Base-by-base conservation (phyloP, 305 asterid species). In the Solanum hybrid region DNA sequence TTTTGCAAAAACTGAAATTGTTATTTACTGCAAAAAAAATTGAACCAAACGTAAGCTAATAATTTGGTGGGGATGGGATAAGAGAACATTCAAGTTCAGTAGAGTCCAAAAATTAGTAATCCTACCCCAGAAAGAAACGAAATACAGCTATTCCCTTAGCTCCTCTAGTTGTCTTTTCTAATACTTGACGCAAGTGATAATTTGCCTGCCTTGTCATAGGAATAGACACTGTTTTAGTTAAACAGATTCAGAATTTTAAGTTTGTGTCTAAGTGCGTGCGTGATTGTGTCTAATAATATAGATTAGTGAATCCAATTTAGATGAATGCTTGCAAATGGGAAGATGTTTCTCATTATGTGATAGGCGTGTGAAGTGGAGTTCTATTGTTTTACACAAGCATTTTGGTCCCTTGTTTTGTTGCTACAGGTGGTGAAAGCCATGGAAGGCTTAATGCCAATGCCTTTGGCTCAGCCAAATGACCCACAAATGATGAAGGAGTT, bases 361-460 rank as follows among this genome's bases (percentile, higher is more conserved):
- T 38, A 26, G 36, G 81, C 42, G 60, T 92, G 92, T 89, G 94
- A 90, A 92, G 86, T 87, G 91, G 93, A 93, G 94, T 85, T 91
- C 84, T 82, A 9, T 51, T 84, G 73, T 84, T 84, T 84, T 94
- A 95, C 94, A 91, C 91, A 93, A 88, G 92, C 86, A 91, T 91
- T 95, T 89, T 90, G 92, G 95, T 90, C 89, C 90, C 86, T 91
- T 91, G 24, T 89, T 92, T 88, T 89, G 87, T 88, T 88, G 85
- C 64, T 92, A 89, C 94, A 94, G 95, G 94, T 94, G 29, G 92
- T 96, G 94, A 95, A 94, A 93, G 98, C 98, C 90, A 92, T 97
- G 78, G 93, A 92, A 89, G 94, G 94, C 91, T 89, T 97, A 91
- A 92, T 95, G 82, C 95, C 98, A 4, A 78, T 82, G 45, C 72